phyloP scores from a whole-genome alignment of 345 rosid species.

The Brassica carinata region DNA sequence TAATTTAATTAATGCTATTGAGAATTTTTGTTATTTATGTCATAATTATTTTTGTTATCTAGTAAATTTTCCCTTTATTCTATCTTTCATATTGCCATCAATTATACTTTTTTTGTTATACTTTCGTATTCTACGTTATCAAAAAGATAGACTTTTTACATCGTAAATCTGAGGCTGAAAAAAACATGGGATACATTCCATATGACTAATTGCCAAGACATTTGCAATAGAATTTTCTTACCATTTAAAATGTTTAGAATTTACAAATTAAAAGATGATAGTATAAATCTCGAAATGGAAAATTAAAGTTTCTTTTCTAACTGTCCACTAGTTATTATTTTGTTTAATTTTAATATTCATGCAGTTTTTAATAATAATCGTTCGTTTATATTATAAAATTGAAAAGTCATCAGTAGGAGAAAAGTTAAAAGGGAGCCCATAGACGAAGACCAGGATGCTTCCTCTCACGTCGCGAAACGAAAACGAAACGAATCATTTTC shows the following conservation, averaged over 20 bases:
- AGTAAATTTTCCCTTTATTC: too few species aligned
- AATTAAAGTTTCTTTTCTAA: not conserved
- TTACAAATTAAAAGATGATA: not conserved
- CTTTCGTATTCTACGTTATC: not conserved
- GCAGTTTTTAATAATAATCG: not conserved
- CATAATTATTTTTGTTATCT: too few species aligned
- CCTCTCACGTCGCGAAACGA: constrained; percentile 32
- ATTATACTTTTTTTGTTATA: not conserved
- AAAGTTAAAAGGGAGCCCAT: constrained; percentile 22
- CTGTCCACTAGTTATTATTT: not conserved
- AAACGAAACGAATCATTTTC: not conserved
- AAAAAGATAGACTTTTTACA: not conserved
- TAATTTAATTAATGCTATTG: too few species aligned
- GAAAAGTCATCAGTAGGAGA: constrained; percentile 22
- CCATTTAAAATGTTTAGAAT: not conserved
- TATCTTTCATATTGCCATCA: not conserved
- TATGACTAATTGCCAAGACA: not conserved
- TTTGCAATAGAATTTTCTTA: not conserved
- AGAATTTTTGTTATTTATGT: too few species aligned
- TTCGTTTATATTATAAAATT: not conserved
- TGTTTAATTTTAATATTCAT: not conserved
- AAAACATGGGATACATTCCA: not conserved
- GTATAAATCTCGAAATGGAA: not conserved
- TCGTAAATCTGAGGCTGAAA: not conserved
- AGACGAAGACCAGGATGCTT: constrained; percentile 37